Conservation (phyloP, 1,139 yeast genomes). For the Suhomyces yuchorum region DNA sequence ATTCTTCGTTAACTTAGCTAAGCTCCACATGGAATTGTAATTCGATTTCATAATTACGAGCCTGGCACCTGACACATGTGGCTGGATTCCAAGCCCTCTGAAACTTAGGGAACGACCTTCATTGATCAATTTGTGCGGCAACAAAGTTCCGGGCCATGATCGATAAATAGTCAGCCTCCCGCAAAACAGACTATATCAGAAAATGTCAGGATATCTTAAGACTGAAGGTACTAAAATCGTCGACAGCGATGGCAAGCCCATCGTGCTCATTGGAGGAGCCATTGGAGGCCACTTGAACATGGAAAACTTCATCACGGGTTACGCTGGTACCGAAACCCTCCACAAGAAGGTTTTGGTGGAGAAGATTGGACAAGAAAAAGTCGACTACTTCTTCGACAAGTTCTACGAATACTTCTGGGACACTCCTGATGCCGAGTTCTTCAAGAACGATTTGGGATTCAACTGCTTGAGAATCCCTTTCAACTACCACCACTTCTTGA, state of each 20-base stretch:
- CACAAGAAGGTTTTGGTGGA: constrained; percentile 38
- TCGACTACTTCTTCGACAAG: constrained; percentile 46
- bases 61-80: neutral
- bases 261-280: constrained; percentile 44
- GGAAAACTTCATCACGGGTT: constrained; percentile 55
- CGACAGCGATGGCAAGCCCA: constrained; percentile 33
- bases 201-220: constrained; percentile 20
- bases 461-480: constrained; percentile 50
- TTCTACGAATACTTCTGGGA: constrained; percentile 53
- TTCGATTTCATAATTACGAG: neutral
- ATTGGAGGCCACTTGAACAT: constrained; percentile 51
- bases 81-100: neutral
- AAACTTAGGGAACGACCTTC: constrained; percentile 1
- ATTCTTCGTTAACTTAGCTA: too few species aligned
- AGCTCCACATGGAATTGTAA: neutral
- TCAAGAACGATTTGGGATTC: constrained; percentile 37
- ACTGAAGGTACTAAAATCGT: constrained; percentile 44
- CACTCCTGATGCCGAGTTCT: constrained; percentile 44
- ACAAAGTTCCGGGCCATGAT: neutral
- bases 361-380: constrained; percentile 45
- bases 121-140: neutral
- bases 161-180: neutral
- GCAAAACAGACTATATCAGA: neutral
- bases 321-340: constrained; percentile 51
- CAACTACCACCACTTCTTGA: constrained; percentile 48